Conservation (phyloP, 768 basidiomycete genomes). For the Artomyces pyxidatus region DNA sequence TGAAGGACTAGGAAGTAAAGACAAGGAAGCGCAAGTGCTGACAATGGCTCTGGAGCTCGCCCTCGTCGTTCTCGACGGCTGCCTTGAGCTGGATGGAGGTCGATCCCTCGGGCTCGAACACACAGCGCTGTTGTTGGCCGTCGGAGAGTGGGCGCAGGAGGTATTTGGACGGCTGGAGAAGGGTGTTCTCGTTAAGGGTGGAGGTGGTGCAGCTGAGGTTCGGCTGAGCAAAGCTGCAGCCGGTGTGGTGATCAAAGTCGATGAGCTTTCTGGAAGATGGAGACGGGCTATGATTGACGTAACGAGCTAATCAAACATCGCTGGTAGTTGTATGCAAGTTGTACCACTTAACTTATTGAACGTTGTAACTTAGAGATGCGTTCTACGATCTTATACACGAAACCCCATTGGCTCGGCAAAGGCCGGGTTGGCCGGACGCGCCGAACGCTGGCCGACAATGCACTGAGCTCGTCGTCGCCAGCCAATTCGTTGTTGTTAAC, state of each 20-base stretch:
- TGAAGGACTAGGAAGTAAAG: conserved; percentile 17
- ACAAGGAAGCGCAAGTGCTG: conserved; percentile 66
- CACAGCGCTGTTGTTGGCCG: conserved; percentile 56
- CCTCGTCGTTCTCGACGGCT: conserved; percentile 67
- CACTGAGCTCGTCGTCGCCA: not conserved
- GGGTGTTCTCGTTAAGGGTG: conserved; percentile 51
- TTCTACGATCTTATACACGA: too few relatives aligned
- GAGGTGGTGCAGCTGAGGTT: conserved; percentile 57
- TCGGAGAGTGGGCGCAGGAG: conserved; percentile 73
- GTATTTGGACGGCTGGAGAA: conserved; percentile 60
- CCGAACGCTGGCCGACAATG: not conserved
- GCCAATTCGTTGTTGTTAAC: not conserved
- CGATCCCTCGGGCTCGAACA: conserved; percentile 69
- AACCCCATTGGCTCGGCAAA: conserved; percentile 15
- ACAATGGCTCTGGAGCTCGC: conserved; percentile 71
- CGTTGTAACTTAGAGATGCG: too few relatives aligned
- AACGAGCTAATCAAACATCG: not conserved
- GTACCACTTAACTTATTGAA: too few relatives aligned
- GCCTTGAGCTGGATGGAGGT: conserved; percentile 71
- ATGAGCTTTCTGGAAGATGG: conserved; percentile 64
- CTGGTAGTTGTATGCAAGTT: too few relatives aligned
- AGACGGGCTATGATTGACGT: conserved; percentile 50
- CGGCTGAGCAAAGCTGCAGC: conserved; percentile 64
- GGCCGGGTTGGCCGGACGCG: not conserved
- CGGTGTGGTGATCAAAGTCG: conserved; percentile 74